Conservation (phyloP, 805 yeast species). For the Metschnikowia reukaufii region DNA sequence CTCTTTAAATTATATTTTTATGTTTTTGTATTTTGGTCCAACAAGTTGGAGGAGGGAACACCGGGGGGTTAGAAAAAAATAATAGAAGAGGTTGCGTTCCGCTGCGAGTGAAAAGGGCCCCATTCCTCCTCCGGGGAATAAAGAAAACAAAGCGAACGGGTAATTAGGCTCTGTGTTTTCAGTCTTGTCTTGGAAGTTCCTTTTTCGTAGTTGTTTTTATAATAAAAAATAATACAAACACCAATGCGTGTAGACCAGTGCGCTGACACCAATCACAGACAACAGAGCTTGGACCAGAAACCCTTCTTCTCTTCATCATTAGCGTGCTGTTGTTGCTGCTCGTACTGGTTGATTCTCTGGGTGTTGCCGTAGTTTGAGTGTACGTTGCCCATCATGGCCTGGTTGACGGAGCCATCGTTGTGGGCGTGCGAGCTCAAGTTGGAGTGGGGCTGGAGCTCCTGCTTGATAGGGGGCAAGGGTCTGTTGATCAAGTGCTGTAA, state of each 20-base stretch:
- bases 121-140: too few species aligned
- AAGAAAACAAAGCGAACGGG: not conserved
- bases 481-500: conserved; percentile 49
- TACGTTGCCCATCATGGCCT: conserved; percentile 24
- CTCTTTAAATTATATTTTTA: not conserved
- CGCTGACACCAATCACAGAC: conserved; percentile 26
- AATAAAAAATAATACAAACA: too few species aligned
- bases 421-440: conserved; percentile 17
- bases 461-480: conserved; percentile 49
- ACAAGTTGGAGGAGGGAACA: not conserved
- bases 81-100: too few species aligned
- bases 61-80: too few species aligned
- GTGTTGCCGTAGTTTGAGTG: conserved; percentile 25
- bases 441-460: conserved; percentile 31
- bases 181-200: too few species aligned
- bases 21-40: not conserved
- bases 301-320: conserved; percentile 39
- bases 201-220: too few species aligned
- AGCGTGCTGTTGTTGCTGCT: conserved; percentile 41
- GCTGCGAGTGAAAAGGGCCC: too few species aligned
- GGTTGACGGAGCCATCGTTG: conserved; percentile 25
- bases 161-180: too few species aligned
- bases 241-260: too few species aligned
- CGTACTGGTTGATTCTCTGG: conserved; percentile 32
- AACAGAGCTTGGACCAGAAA: conserved; percentile 44